Conservation (phyloP, 139 green algal genomes). For the Tetraselmis striata region DNA sequence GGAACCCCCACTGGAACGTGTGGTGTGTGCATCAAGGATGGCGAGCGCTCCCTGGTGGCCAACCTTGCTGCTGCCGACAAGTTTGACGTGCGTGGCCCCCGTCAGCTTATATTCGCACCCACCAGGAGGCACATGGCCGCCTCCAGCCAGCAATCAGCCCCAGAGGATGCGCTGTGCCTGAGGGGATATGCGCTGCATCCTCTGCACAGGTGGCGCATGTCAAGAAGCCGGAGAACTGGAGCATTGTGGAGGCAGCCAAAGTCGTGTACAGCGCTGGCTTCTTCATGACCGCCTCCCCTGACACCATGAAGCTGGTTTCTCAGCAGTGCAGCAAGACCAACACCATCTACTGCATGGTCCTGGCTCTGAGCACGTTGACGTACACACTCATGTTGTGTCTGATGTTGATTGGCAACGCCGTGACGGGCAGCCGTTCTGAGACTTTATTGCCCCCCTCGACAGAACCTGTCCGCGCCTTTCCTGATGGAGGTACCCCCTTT, state of each 20-base stretch:
- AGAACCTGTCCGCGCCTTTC: conserved; percentile 96
- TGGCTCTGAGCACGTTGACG: too few species aligned
- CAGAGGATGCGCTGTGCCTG: too few species aligned
- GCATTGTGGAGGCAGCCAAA: conserved; percentile 74
- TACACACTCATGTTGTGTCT: too few species aligned
- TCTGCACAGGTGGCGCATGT: conserved; percentile 61
- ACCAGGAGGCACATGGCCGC: too few species aligned
- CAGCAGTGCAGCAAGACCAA: conserved; percentile 77
- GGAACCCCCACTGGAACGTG: conserved; percentile 88
- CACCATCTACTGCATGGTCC: conserved; percentile 80
- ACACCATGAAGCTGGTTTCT: conserved; percentile 76
- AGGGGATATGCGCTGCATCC: too few species aligned
- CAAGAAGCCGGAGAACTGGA: conserved; percentile 67
- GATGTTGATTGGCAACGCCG: too few species aligned
- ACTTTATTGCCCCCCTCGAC: too few species aligned
- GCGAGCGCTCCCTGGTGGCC: conserved; percentile 89
- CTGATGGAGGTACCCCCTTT: conserved; percentile 88
- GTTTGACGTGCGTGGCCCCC: conserved; percentile 97
- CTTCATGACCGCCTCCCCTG: conserved; percentile 94
- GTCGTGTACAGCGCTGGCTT: conserved; percentile 96
- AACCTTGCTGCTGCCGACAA: conserved; percentile 97
- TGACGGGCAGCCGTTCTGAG: too few species aligned
- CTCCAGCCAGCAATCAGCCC: too few species aligned
- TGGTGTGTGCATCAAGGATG: conserved; percentile 78
- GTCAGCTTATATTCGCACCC: too few species aligned